phyloP scores from a whole-genome alignment of 129 eudicot species.

The Glebionis coronaria region DNA sequence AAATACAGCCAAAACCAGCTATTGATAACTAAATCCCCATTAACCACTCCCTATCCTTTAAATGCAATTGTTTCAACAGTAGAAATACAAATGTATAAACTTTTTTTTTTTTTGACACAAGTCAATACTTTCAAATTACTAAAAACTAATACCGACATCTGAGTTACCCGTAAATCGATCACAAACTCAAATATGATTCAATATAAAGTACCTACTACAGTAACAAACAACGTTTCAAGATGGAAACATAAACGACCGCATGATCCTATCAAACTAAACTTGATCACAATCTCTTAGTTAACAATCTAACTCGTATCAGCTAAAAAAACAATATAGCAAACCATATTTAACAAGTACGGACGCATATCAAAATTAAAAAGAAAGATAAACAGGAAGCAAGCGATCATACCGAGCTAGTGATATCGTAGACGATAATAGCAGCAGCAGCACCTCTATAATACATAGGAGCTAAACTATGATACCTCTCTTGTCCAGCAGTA shows the following conservation, averaged over 20 bases:
- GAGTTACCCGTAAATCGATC: background rate
- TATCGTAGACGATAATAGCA: slow-evolving; percentile 87
- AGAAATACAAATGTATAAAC: background rate
- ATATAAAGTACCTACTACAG: slow-evolving; percentile 1
- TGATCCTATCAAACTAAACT: too few species aligned
- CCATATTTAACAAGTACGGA: background rate
- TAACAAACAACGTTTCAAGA: background rate
- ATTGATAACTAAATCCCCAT: too few species aligned
- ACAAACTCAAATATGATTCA: slow-evolving; percentile 2
- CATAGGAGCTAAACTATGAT: slow-evolving; percentile 99
- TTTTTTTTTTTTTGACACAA: slow-evolving; percentile 11
- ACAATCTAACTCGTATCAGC: too few species aligned
- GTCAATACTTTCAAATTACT: background rate
- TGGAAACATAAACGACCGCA: background rate
- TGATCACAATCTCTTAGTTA: too few species aligned
- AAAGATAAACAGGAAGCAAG: background rate
- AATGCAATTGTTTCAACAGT: too few species aligned
- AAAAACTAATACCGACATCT: background rate
- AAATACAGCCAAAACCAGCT: background rate
- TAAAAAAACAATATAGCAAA: background rate
- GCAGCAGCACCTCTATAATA: slow-evolving; percentile 99
- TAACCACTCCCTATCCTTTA: too few species aligned
- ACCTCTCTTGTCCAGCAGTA: slow-evolving; percentile 99
- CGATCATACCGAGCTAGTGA: slow-evolving; percentile 64
- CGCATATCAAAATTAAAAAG: background rate